Evolutionary conservation across 495 filamentous ascomycete species (phyloP).

Genomic region (Rostrohypoxylon terebratum): DNA sequence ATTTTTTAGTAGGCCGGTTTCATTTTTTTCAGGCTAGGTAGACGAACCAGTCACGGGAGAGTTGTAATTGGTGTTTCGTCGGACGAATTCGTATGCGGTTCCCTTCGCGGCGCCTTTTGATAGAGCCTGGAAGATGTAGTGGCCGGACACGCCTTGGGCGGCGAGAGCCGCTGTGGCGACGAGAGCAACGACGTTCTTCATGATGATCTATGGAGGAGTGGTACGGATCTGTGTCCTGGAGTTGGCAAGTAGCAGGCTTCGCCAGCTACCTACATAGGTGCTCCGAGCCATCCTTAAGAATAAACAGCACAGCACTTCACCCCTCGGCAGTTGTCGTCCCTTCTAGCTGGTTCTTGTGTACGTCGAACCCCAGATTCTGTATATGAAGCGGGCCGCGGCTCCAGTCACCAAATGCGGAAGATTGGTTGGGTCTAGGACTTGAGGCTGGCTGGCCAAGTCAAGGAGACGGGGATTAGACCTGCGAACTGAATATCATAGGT

Average conservation of each 20-base stretch:
- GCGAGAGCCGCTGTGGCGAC: slow-evolving; percentile 52
- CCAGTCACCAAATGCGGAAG: slow-evolving; percentile 22
- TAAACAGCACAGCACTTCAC: slow-evolving; percentile 21
- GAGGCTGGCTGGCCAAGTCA: slow-evolving; percentile 28
- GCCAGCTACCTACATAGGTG: slow-evolving; percentile 30
- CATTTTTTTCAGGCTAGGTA: not conserved
- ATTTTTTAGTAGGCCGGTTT: slow-evolving; percentile 11
- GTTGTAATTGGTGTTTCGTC: slow-evolving; percentile 68
- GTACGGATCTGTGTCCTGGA: slow-evolving; percentile 4
- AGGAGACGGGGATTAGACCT: slow-evolving; percentile 1
- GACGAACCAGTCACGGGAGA: slow-evolving; percentile 63
- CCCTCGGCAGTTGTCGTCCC: slow-evolving; percentile 39
- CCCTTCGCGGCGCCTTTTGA: slow-evolving; percentile 60
- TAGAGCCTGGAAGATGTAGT: slow-evolving; percentile 65
- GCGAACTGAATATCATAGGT: slow-evolving; percentile 27
- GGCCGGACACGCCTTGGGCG: slow-evolving; percentile 52
- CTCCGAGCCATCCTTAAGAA: slow-evolving; percentile 38
- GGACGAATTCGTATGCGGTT: slow-evolving; percentile 63
- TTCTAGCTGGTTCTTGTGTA: not conserved
- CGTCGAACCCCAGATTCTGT: slow-evolving; percentile 33
- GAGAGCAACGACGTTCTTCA: slow-evolving; percentile 52
- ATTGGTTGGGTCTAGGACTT: slow-evolving; percentile 23
- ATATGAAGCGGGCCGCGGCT: slow-evolving; percentile 44
- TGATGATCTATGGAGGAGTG: slow-evolving; percentile 31
- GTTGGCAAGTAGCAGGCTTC: slow-evolving; percentile 14